Conservation (phyloP, 1,284 basidiomycete genomes). For the Ganoderma leucocontextum region DNA sequence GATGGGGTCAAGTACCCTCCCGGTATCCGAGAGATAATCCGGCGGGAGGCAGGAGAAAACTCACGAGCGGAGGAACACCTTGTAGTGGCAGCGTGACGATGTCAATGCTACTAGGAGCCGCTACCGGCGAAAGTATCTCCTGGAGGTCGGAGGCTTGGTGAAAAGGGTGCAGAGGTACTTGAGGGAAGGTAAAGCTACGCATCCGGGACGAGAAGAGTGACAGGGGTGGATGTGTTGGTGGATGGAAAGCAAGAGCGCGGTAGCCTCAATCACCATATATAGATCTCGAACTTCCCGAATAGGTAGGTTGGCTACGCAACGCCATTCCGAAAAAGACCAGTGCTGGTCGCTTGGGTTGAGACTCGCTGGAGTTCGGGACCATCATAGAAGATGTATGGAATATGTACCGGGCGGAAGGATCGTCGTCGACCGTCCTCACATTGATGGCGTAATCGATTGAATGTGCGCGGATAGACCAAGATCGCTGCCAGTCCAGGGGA, state of each 20-base stretch:
- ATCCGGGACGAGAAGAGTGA: not conserved
- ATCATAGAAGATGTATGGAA: not conserved
- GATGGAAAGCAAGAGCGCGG: not conserved
- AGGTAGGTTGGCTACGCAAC: constrained; percentile 3
- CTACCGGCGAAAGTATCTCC: not conserved
- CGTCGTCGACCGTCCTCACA: too few relatives aligned
- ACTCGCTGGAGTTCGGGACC: not conserved
- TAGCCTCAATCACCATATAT: not conserved
- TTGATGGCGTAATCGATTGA: not conserved
- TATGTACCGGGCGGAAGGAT: too few relatives aligned
- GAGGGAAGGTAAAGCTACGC: too few relatives aligned
- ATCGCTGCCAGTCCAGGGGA: not conserved
- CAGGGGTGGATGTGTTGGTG: not conserved
- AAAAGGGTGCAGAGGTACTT: not conserved
- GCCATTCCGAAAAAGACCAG: not conserved
- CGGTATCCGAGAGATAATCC: not conserved
- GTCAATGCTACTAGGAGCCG: not conserved
- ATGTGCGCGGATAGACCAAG: not conserved
- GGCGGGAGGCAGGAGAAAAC: not conserved
- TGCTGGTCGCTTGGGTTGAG: not conserved
- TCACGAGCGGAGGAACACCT: not conserved
- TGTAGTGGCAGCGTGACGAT: too few relatives aligned
- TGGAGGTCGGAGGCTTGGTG: not conserved
- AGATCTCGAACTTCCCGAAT: not conserved
- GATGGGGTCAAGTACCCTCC: not conserved